Evolutionary conservation across 345 rosid species (phyloP), one percentile per base, ranked within the genome.

Genomic region (Abelmoschus esculentus): DNA sequence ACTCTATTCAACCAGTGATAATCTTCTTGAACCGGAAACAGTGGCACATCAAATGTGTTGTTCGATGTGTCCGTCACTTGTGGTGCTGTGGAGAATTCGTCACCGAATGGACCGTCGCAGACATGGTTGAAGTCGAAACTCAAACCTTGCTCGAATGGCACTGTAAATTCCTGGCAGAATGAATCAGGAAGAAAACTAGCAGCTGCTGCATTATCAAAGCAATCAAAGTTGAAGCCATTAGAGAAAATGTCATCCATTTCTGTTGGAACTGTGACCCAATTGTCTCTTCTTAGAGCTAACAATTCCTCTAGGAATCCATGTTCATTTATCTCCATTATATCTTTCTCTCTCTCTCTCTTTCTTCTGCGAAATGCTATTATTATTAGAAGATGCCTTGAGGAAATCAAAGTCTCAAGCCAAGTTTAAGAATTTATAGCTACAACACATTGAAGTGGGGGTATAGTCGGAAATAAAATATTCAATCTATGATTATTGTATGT

Each of bases 21-120:
- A 40, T 78, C 81, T 67, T 84, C 85, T 50, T 76, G 81, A 44
- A 73, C 65, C 0, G 22, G 79, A 76, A 84, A 84, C 47, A 81
- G 81, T 0, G 79, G 80, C 5, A 83, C 74, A 31, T 72, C 83
- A 18, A 77, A 74, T 0, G 77, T 75, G 70, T 66, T 79, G 6
- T 70, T 72, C 0, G 84, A 75, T 36, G 87, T 79, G 66, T 83
- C 83, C 4, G 83, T 78, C 7, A 80, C 50, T 53, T 80, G 85
- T 9, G 78, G 77, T 2, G 74, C 80, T 2, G 75, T 77, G 8
- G 73, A 49, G 55, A 78, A 71, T 53, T 77, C 80, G n/a, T 79
- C 77, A 9, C 26, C 78, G 36, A 81, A 72, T 29, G 83, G 78
- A 69, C 58, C 59, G 42, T 47, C 59, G 42, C 47, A 72, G 63